Base-by-base conservation (phyloP, 805 yeast genomes). In the Candida sithepensis region DNA sequence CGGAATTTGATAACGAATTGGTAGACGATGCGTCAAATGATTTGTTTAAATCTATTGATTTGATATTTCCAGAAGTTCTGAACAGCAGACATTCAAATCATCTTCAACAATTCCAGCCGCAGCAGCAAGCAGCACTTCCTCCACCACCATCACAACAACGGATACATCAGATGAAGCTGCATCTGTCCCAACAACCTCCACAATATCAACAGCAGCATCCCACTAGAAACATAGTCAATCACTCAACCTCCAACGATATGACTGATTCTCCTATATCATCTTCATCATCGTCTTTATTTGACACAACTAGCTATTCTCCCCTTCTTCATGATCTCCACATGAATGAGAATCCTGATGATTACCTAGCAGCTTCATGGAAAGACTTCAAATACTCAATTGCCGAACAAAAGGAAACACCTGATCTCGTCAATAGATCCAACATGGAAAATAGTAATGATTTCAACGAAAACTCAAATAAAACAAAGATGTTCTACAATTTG, bases 181-280 rank as follows among this genome's bases (percentile, higher is more conserved):
- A 19, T n/a, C n/a, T 40, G 43, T 13, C 16, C 9, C 36, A 28
- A 19, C 36, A 30, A 19, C 26, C 18, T 19, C 10, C 10, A 41
- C 43, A 26, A 10, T 32, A 26, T 3, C 30, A 41, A 3, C 37
- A 41, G 9, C 23, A 12, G 18, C 9, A n/a, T 8, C 20, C 19
- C 16, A 32, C 5, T 13, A 12, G 14, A 12, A n/a, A 16, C 36
- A 9, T n/a, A 9, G 14, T 23, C 14, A 12, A 16, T 10, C 37
- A 30, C n/a, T 8, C 30, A 26, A 12, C 4, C 14, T 7, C 40
- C 5, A 36, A 26, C 7, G 45, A 42, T 20, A 26, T 45, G 21
- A 28, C 46, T 43, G 55, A 53, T 44, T 55, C 56, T 12, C 59
- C 59, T 1, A 23, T 51, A 16, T 55, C 58, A n/a, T 51, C 58